Base-by-base conservation (phyloP, 352 stramenopile species). In the Pythium myriotylum region DNA sequence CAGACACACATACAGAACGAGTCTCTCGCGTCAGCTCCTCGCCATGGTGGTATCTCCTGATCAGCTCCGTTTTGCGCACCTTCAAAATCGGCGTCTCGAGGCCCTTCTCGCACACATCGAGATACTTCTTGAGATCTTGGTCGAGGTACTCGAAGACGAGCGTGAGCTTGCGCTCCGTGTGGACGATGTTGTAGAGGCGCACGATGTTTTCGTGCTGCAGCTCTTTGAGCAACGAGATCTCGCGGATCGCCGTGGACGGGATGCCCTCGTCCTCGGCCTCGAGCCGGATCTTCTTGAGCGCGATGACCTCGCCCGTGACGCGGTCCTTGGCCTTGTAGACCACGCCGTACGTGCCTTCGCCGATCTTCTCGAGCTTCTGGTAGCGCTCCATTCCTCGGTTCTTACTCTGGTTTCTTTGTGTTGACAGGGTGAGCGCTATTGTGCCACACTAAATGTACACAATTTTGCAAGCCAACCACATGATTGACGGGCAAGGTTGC, bases 131-230 rank as follows among this genome's bases (percentile, higher is more conserved):
- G 17, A 99, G 83, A 76, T 99, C 98, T 75, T 99, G 96, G 73
- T 99, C 98, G 23, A 99, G 75, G 77, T 98, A 99, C 84, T 99
- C 98, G 77, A 99, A 99, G 17, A 99, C 98, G 16, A 99, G 86
- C 51, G 97, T 99, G 46, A 99, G 85, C 76, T 99, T 98, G 35
- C 92, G 81, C 74, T 99, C 97, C 41, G 96, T 99, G 84, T 99
- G 97, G 57, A 99, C 97, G 14, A 99, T 98, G 78, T 99, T 98
- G 84, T 99, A 99, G 33, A 99, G 84, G 45, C 84, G 85, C 46
- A 99, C 92, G 66, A 99, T 99, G 76, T 98, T 99, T 65, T 93
- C 86, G 75, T 99, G 97, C 66, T 97, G 88, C 24, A 99, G 81
- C 65, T 98, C 92, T 58, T 99, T 94, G 20, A 99, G 83, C 45